phyloP scores from a whole-genome alignment of 225 moss, liverwort and hornwort species.

The Thuidium tamariscinum region DNA sequence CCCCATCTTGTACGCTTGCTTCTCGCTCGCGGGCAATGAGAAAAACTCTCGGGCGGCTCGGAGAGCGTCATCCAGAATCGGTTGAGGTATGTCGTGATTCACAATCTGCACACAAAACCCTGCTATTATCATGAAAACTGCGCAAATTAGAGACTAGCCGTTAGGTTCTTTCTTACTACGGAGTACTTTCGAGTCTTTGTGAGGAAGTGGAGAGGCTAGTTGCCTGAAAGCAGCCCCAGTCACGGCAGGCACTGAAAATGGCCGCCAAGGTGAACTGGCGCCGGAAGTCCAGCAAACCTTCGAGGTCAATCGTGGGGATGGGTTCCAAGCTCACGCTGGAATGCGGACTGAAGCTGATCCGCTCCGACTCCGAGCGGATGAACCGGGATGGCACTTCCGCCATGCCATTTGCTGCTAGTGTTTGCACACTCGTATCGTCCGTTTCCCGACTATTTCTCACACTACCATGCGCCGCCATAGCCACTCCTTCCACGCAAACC shows the following conservation, averaged over 20 bases:
- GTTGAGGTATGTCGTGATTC: constrained; percentile 32
- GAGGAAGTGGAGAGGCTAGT: not conserved
- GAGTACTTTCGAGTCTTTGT: not conserved
- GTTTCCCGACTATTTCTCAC: not conserved
- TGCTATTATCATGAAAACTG: not conserved
- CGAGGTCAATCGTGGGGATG: constrained; percentile 36
- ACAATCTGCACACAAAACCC: constrained; percentile 14
- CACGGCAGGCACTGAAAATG: constrained; percentile 34
- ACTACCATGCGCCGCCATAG: not conserved
- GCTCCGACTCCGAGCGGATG: constrained; percentile 21
- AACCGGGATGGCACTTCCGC: constrained; percentile 13
- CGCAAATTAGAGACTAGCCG: not conserved
- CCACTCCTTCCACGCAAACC: not conserved
- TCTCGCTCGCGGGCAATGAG: constrained; percentile 23
- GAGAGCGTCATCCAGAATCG: constrained; percentile 16
- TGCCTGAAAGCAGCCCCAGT: constrained; percentile 51
- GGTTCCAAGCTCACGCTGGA: constrained; percentile 19
- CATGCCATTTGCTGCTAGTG: not conserved
- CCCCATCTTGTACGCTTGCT: constrained; percentile 9
- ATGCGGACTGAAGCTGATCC: constrained; percentile 15
- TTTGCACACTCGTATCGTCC: constrained; percentile 5
- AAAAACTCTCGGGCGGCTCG: constrained; percentile 31
- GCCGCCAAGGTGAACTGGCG: constrained; percentile 40
- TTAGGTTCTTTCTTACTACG: not conserved
- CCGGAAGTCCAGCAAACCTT: constrained; percentile 30